A percentile compares a stretch with the other conserved stretches of the same genome.
phyloP scores from a whole-genome alignment of 495 filamentous ascomycete species.

The Talaromyces borbonicus region DNA sequence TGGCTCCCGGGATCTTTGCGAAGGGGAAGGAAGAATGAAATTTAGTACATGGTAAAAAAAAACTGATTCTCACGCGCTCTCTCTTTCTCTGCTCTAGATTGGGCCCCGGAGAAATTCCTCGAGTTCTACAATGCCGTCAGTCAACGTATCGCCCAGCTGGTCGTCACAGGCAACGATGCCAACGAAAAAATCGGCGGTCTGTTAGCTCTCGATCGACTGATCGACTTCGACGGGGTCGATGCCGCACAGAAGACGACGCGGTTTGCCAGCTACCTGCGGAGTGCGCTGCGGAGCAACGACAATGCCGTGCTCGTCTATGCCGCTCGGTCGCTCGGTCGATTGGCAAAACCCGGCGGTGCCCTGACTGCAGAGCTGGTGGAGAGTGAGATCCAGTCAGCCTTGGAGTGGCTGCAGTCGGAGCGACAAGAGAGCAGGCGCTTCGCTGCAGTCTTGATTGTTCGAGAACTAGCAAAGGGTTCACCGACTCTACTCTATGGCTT shows the following conservation, averaged over 20 bases:
- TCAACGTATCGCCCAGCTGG: constrained; percentile 60
- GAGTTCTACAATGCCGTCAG: constrained; percentile 73
- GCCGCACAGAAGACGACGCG: constrained; percentile 86
- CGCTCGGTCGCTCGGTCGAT: constrained; percentile 73
- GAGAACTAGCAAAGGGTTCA: constrained; percentile 81
- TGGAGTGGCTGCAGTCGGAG: constrained; percentile 95
- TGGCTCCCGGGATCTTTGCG: too few species aligned
- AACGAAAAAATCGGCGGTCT: constrained; percentile 86
- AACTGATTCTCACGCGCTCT: constrained; percentile 9
- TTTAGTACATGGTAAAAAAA: too few species aligned
- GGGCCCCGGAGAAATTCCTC: constrained; percentile 64
- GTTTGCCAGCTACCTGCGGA: constrained; percentile 83
- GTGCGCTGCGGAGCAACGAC: constrained; percentile 79
- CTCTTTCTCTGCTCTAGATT: constrained; percentile 42
- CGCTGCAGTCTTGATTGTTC: constrained; percentile 79
- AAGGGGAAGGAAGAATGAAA: too few species aligned
- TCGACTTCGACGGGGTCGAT: constrained; percentile 94
- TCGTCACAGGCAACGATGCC: constrained; percentile 70
- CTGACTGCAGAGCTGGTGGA: constrained; percentile 95
- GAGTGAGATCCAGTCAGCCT: constrained; percentile 84
- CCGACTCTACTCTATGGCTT: constrained; percentile 90
- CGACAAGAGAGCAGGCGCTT: constrained; percentile 85
- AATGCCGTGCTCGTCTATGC: constrained; percentile 78
- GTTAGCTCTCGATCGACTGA: constrained; percentile 80
- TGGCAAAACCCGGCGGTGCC: constrained; percentile 86